phyloP scores from a whole-genome alignment of 495 filamentous ascomycete species.

The Penicillium antarcticum region DNA sequence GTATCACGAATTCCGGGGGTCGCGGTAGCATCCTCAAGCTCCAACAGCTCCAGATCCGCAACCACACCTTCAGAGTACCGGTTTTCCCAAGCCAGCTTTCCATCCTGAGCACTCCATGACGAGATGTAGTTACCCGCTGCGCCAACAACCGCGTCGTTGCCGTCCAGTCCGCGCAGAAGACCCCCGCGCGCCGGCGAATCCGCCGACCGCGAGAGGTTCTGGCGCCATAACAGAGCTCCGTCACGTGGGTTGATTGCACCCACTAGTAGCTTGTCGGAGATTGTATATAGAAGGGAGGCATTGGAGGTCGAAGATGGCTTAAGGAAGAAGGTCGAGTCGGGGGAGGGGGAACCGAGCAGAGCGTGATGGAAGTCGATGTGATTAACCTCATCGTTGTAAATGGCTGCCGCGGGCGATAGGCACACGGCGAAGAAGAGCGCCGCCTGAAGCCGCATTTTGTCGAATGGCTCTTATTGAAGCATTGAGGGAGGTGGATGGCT shows the following conservation, averaged over 20 bases:
- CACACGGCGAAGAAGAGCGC: constrained; percentile 40
- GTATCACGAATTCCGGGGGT: constrained; percentile 58
- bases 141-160: constrained; percentile 67
- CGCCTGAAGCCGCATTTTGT: constrained; percentile 47
- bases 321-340: constrained; percentile 91
- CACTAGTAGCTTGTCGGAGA: constrained; percentile 75
- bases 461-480: constrained; percentile 22
- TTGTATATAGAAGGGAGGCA: constrained; percentile 86
- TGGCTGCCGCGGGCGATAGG: constrained; percentile 50
- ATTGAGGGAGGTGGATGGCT: constrained; percentile 20
- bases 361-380: constrained; percentile 91
- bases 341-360: constrained; percentile 76
- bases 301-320: constrained; percentile 73
- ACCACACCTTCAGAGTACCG: constrained; percentile 54
- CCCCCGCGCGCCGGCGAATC: constrained; percentile 35
- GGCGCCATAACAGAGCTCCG: constrained; percentile 83
- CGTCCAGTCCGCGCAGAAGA: constrained; percentile 69
- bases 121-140: constrained; percentile 64
- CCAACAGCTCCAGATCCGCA: constrained; percentile 76
- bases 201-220: constrained; percentile 51
- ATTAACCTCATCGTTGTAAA: constrained; percentile 88
- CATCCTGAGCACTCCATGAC: constrained; percentile 82
- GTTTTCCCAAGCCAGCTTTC: constrained; percentile 71
- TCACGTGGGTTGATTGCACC: constrained; percentile 88
- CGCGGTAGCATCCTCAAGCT: constrained; percentile 57